These are phyloP conservation scores for Alternaria metachromatica DNA, from an alignment of 2,329 filamentous ascomycete genomes.

Conservation along the genomic window DNA sequence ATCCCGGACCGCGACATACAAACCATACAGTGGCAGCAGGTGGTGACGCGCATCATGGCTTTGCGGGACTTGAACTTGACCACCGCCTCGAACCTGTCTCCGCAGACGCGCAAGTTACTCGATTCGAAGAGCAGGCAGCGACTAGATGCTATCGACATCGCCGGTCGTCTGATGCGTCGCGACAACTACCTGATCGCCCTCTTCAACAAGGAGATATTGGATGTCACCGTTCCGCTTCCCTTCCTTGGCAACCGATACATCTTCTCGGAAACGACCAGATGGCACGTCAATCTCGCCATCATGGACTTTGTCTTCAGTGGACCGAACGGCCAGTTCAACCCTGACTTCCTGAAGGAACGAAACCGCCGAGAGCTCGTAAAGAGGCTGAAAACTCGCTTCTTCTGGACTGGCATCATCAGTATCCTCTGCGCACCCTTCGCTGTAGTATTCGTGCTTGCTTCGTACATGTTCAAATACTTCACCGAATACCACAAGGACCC, in stretches of 20 bases:
- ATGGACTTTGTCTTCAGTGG: conserved; percentile 92
- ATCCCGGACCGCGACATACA: conserved; percentile 89
- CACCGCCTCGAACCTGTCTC: conserved; percentile 70
- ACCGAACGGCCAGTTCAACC: conserved; percentile 80
- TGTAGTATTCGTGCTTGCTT: conserved; percentile 82
- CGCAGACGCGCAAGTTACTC: conserved; percentile 66
- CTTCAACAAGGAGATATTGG: conserved; percentile 94
- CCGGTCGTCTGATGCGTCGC: conserved; percentile 93
- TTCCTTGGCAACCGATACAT: conserved; percentile 80
- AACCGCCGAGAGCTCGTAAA: conserved; percentile 80
- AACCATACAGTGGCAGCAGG: conserved; percentile 91
- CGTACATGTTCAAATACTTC: conserved; percentile 95
- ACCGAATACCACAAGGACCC: conserved; percentile 97
- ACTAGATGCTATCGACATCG: conserved; percentile 95
- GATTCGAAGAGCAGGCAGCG: conserved; percentile 90
- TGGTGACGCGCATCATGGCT: conserved; percentile 84
- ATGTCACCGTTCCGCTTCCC: conserved; percentile 84
- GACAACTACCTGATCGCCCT: conserved; percentile 97
- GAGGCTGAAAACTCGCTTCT: conserved; percentile 77
- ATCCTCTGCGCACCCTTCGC: conserved; percentile 86
- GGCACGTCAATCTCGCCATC: conserved; percentile 89
- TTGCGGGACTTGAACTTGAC: conserved; percentile 86
- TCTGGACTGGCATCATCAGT: conserved; percentile 84
- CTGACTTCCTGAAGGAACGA: conserved; percentile 83
- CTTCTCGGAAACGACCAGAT: conserved; percentile 88